These are phyloP conservation scores for Neurospora sp. DNA, from an alignment of 2,329 filamentous ascomycete genomes.

Conservation along the genomic window DNA sequence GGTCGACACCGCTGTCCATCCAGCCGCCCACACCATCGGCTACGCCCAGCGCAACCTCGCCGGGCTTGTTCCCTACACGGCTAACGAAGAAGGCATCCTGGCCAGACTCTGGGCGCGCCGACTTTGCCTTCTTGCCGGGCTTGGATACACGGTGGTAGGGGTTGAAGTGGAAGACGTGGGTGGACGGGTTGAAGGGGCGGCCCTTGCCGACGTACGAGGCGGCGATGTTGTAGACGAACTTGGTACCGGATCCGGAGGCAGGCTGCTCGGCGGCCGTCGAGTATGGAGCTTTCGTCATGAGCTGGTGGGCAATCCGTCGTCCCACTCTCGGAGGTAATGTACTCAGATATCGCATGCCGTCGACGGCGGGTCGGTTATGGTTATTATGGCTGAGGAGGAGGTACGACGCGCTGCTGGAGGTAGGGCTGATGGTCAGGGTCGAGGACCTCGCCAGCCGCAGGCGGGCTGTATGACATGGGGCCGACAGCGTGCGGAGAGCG, in stretches of 20 bases:
- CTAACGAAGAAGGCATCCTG: conserved; percentile 96
- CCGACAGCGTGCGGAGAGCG: not conserved
- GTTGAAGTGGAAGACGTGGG: conserved; percentile 65
- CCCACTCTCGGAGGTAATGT: not conserved
- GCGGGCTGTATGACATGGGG: not conserved
- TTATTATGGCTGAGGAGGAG: not conserved
- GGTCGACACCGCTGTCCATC: conserved; percentile 85
- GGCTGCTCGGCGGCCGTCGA: not conserved
- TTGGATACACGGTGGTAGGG: conserved; percentile 49
- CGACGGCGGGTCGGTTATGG: not conserved
- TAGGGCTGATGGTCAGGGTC: not conserved
- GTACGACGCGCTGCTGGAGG: not conserved
- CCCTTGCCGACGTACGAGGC: conserved; percentile 70
- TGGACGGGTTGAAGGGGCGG: conserved; percentile 55
- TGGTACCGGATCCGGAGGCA: conserved; percentile 1
- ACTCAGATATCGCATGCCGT: not conserved
- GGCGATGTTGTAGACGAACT: conserved; percentile 60
- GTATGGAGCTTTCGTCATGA: not conserved
- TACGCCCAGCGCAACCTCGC: conserved; percentile 73
- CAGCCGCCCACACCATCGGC: conserved; percentile 95
- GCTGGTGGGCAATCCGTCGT: not conserved
- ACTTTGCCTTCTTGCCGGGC: conserved; percentile 37
- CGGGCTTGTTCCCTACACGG: conserved; percentile 56
- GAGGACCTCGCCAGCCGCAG: not conserved
- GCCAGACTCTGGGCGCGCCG: conserved; percentile 64